Conservation (phyloP, 2,329 filamentous ascomycete genomes). For the Diplocarpon mali region DNA sequence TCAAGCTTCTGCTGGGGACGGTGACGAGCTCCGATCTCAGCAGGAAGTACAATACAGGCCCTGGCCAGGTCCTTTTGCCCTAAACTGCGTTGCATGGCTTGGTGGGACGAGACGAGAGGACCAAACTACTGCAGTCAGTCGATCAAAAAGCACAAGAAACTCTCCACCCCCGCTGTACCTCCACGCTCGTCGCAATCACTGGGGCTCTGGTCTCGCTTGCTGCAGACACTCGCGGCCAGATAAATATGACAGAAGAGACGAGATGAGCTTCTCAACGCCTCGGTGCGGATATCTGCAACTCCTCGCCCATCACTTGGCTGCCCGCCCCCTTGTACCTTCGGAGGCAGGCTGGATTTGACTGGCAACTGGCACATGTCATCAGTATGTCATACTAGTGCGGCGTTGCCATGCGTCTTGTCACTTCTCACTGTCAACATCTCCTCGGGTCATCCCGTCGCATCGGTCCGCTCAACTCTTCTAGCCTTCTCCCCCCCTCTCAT, state of each 20-base stretch:
- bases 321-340: conserved; percentile 1
- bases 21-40: too few relatives aligned
- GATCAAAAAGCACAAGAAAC: conserved; percentile 4
- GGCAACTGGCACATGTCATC: conserved; percentile 19
- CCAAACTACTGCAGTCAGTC: conserved; percentile 7
- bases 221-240: background rate
- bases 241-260: conserved; percentile 1
- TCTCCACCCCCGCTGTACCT: background rate
- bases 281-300: conserved; percentile 7
- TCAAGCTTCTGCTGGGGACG: too few relatives aligned
- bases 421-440: conserved; percentile 2
- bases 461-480: conserved; percentile 8
- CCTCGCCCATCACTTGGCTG: conserved; percentile 5
- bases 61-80: too few relatives aligned
- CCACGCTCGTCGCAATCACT: background rate
- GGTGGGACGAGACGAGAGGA: conserved; percentile 3
- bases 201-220: background rate
- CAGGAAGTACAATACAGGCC: too few relatives aligned
- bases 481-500: background rate
- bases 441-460: conserved; percentile 9
- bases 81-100: background rate
- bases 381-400: conserved; percentile 12
- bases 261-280: conserved; percentile 3
- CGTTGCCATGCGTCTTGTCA: conserved; percentile 10
- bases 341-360: conserved; percentile 14